A percentile compares a stretch with the other conserved stretches of the same genome.
Evolutionary conservation across 345 rosid species (phyloP).

Genomic region (Heritiera fomes): DNA sequence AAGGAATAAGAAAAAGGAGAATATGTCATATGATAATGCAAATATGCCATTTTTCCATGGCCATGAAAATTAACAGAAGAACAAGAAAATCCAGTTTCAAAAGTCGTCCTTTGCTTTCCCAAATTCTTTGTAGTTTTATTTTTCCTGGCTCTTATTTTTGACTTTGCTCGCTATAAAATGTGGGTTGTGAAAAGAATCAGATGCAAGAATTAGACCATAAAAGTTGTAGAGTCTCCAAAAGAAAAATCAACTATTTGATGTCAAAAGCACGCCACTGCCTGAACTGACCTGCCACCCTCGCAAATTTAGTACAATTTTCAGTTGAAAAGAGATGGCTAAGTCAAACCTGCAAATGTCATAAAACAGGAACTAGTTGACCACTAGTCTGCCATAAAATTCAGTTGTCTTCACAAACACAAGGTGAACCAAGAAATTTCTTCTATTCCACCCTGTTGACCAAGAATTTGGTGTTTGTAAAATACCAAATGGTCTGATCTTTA

Average conservation of each 20-base stretch:
- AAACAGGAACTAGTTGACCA: conserved; percentile 7
- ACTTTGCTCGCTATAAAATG: neutral
- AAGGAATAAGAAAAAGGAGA: neutral
- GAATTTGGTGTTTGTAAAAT: neutral
- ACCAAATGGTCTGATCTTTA: neutral
- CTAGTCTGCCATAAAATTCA: neutral
- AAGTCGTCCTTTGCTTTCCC: neutral
- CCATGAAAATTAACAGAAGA: neutral
- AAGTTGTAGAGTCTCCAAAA: neutral
- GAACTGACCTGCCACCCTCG: conserved; percentile 30
- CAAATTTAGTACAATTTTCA: neutral
- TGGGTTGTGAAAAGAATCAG: neutral
- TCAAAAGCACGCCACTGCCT: neutral
- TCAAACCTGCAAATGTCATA: conserved; percentile 1
- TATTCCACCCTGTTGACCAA: conserved; percentile 12
- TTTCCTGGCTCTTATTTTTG: neutral
- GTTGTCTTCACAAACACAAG: neutral
- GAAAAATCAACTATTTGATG: neutral
- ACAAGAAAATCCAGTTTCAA: neutral
- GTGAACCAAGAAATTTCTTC: neutral
- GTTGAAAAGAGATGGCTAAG: neutral
- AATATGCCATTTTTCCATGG: neutral
- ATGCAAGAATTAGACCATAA: neutral
- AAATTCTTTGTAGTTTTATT: neutral
- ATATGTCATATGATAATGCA: neutral